Percentiles rank a stretch among this genome's conserved stretches.
Conservation (phyloP, 257 asterid species). For the Solanum pinnatisectum region DNA sequence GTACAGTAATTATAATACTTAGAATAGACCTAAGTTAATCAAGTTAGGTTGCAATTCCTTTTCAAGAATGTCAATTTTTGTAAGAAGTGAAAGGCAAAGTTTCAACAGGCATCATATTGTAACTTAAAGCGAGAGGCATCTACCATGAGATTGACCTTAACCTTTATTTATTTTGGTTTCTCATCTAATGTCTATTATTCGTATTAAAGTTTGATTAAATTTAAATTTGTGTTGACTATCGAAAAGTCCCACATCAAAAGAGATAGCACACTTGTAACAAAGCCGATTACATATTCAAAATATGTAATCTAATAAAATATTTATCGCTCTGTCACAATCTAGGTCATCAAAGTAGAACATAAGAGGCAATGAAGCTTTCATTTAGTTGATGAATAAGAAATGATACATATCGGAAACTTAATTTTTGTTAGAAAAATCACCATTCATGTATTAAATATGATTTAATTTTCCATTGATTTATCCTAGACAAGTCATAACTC, state of each 20-base stretch:
- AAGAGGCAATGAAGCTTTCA: background rate
- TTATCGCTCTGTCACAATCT: accelerated
- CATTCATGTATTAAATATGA: background rate
- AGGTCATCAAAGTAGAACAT: background rate
- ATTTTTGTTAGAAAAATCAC: background rate
- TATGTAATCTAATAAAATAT: accelerated
- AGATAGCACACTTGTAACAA: accelerated
- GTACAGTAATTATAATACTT: background rate
- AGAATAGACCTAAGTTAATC: background rate
- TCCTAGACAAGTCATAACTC: background rate
- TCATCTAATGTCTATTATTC: accelerated
- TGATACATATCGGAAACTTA: background rate
- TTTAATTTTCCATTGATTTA: background rate
- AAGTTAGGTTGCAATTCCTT: background rate
- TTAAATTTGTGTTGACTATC: accelerated
- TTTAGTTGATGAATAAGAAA: background rate
- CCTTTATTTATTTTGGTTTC: background rate
- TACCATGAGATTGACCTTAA: background rate
- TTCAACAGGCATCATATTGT: background rate
- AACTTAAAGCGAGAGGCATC: background rate
- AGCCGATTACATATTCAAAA: accelerated
- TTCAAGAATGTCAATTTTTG: background rate
- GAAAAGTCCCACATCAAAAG: accelerated
- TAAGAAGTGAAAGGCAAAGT: background rate
- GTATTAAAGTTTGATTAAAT: accelerated